Evolutionary conservation across 163 green algal genomes (phyloP).

Genomic region (Scenedesmus sp.): DNA sequence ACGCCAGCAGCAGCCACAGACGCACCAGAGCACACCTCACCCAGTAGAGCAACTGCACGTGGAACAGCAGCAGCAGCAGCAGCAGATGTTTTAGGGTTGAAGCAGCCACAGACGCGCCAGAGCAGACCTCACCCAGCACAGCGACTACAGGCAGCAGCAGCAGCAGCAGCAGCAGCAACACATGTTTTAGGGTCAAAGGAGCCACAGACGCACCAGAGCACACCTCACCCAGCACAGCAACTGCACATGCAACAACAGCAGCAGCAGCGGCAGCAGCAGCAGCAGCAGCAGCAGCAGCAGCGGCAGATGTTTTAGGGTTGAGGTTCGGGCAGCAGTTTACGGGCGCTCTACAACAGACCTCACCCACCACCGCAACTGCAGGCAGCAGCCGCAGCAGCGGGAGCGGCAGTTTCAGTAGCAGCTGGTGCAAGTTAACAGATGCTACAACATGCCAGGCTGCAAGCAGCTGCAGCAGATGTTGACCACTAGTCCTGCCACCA

Average conservation of each 20-base stretch:
- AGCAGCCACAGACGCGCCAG: background rate
- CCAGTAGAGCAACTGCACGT: constrained; percentile 31
- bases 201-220: constrained; percentile 41
- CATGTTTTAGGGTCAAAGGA: background rate
- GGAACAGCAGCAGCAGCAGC: background rate
- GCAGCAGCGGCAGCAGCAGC: background rate
- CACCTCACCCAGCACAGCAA: constrained; percentile 42
- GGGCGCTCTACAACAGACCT: background rate
- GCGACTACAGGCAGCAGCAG: constrained; percentile 12
- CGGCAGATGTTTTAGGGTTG: background rate
- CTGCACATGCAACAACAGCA: background rate
- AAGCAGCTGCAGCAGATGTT: too few species aligned
- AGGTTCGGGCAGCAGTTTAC: background rate
- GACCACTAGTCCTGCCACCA: too few species aligned
- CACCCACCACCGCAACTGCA: background rate
- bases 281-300: background rate
- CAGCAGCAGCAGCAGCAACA: background rate
- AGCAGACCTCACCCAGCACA: constrained; percentile 31
- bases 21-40: constrained; percentile 44
- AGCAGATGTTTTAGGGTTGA: background rate
- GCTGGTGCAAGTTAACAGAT: too few species aligned
- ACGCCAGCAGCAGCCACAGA: constrained; percentile 42
- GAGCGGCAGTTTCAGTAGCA: too few species aligned
- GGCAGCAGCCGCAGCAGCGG: too few species aligned
- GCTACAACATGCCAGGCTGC: too few species aligned